Base-by-base conservation (phyloP, 345 rosid genomes). In the Eutrema heterophyllum region DNA sequence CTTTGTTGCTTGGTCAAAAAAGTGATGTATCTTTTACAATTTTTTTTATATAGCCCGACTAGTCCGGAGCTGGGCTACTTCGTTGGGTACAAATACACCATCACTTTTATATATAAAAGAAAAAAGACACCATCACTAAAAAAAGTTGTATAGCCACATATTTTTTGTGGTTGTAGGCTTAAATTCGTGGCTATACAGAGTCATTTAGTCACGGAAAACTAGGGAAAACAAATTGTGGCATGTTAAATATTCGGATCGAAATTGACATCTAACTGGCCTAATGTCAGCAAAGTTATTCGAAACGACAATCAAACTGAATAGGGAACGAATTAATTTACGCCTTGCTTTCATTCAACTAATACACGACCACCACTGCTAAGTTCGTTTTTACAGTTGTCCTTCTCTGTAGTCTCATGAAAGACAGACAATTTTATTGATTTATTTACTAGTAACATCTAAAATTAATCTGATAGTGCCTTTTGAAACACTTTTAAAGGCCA, bases 401-500 rank as follows among this genome's bases (percentile, higher is more conserved):
- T 30, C 33, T 27, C 6, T 53, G 58, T 29, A 14, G 39, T 14
- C 18, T 54, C 59, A 30, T 54, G 21, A 30, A 14, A 29, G 5
- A 14, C 33, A n/a, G 33, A 35, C 38, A 53, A 13, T 7, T 52
- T 52, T 27, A 12, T 53, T 52, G 15, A 41, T 38, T 50, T 43
- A 21, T 29, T 32, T 43, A 40, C 29, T 3, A 40, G 2, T 51
- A 16, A 54, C 59, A 52, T 16, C 10, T 27, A 53, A 29, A 11
- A 4, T 12, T 30, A 29, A 55, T 15, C 39, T 51, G n/a, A 50
- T 68, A 44, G 15, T 35, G 65, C 15, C 55, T n/a, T 59, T 44
- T 68, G 44, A 44, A 18, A 45, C 65, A 69, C 45, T 29, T 29
- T 32, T 21, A 45, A 69, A 69, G 73, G 45, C 18, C 64, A 68